Evolutionary conservation across 495 filamentous ascomycete species (phyloP).

Genomic region (Xylaria acuta): DNA sequence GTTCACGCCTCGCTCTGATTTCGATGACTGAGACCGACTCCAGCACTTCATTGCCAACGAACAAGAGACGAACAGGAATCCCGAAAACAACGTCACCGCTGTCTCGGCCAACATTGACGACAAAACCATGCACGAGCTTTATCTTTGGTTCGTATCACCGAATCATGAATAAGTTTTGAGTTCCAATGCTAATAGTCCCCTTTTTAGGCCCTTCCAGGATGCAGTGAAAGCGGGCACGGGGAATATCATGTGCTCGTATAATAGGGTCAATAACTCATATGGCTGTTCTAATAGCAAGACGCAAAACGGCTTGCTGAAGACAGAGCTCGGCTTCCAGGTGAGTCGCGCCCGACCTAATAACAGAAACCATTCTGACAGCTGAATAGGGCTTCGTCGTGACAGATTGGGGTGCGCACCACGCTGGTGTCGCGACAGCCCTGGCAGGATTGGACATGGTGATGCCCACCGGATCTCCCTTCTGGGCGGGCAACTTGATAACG

Average conservation of each 20-base stretch:
- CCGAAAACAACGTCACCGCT: slow-evolving; percentile 49
- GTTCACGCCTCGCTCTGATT: not conserved
- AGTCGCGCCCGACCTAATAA: slow-evolving; percentile 50
- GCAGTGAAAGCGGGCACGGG: slow-evolving; percentile 66
- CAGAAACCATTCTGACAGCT: slow-evolving; percentile 28
- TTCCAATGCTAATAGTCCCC: not conserved
- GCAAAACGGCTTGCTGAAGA: slow-evolving; percentile 68
- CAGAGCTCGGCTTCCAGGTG: slow-evolving; percentile 67
- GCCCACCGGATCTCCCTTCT: slow-evolving; percentile 54
- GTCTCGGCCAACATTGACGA: slow-evolving; percentile 71
- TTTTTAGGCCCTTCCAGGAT: slow-evolving; percentile 65
- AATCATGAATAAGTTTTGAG: not conserved
- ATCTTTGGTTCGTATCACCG: slow-evolving; percentile 63
- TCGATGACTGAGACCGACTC: slow-evolving; percentile 17
- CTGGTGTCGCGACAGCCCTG: slow-evolving; percentile 48
- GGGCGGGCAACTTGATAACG: slow-evolving; percentile 33
- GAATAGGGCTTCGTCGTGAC: slow-evolving; percentile 50
- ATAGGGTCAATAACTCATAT: slow-evolving; percentile 69
- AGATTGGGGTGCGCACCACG: slow-evolving; percentile 61
- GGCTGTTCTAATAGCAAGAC: slow-evolving; percentile 68
- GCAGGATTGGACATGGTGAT: slow-evolving; percentile 60
- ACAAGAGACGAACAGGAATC: slow-evolving; percentile 68
- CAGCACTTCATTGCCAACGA: slow-evolving; percentile 70
- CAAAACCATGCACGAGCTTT: slow-evolving; percentile 72
- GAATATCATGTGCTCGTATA: slow-evolving; percentile 74